Evolutionary conservation across 768 basidiomycete species (phyloP).

Genomic region (Candolleomyces eurysporus): DNA sequence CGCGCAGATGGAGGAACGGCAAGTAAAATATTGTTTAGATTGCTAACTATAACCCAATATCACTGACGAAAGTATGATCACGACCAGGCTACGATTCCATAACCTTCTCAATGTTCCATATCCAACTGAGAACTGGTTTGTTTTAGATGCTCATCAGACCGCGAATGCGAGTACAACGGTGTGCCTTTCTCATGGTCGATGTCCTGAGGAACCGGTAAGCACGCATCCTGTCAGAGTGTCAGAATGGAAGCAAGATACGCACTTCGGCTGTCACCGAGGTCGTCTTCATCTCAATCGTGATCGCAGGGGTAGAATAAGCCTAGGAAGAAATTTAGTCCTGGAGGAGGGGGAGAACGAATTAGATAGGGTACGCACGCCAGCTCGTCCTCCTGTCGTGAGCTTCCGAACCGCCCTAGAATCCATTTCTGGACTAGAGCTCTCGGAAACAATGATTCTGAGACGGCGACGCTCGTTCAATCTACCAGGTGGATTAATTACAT

Average conservation of each 20-base stretch:
- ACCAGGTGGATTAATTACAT: not conserved
- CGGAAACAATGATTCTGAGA: conserved; percentile 13
- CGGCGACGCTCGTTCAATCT: conserved; percentile 21
- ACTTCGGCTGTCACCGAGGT: not conserved
- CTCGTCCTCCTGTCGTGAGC: not conserved
- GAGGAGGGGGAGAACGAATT: too few relatives aligned
- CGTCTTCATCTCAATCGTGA: not conserved
- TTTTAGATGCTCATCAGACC: too few relatives aligned
- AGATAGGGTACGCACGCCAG: not conserved
- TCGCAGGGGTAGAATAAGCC: not conserved
- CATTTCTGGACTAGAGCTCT: not conserved
- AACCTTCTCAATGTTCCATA: too few relatives aligned
- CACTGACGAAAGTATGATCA: too few relatives aligned
- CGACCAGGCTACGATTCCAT: too few relatives aligned
- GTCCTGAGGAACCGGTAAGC: too few relatives aligned
- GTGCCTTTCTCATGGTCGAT: not conserved
- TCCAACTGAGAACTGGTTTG: too few relatives aligned
- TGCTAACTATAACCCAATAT: too few relatives aligned
- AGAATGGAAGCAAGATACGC: not conserved
- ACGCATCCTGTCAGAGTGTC: too few relatives aligned
- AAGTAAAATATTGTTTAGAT: too few relatives aligned
- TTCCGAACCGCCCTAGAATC: not conserved
- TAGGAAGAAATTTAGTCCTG: too few relatives aligned
- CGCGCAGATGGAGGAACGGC: too few relatives aligned
- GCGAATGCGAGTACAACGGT: not conserved